These are phyloP conservation scores for Trichomonas gallinae DNA, from an alignment of 208 protist species.

Conservation along the genomic window DNA sequence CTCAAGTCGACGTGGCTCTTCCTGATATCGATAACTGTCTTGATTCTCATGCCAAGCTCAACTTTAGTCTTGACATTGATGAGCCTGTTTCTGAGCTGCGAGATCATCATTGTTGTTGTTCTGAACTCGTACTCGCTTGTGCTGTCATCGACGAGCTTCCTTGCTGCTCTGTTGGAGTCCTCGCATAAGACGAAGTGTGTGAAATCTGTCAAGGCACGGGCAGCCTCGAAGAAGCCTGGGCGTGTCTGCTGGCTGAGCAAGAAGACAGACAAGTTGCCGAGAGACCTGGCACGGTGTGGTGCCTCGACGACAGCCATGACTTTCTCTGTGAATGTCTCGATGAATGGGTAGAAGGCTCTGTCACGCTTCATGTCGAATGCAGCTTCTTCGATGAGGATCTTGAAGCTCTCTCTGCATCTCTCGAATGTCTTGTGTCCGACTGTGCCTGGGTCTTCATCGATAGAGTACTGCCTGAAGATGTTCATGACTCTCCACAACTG, in stretches of 20 bases:
- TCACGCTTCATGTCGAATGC: background rate
- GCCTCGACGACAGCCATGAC: background rate
- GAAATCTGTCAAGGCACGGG: background rate
- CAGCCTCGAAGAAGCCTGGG: background rate
- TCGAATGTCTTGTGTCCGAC: background rate
- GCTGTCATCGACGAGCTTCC: background rate
- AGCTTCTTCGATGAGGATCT: background rate
- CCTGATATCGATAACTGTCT: background rate
- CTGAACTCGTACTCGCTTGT: background rate
- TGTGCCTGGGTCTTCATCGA: background rate
- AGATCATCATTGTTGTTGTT: background rate
- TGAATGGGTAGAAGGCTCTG: background rate
- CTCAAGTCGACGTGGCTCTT: background rate
- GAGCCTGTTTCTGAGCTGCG: background rate
- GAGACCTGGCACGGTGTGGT: background rate
- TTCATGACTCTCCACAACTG: background rate
- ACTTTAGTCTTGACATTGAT: background rate
- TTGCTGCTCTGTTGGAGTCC: background rate
- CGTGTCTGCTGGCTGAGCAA: background rate
- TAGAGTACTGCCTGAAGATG: background rate
- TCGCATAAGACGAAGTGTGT: background rate
- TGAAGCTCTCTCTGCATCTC: background rate
- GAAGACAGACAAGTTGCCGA: background rate
- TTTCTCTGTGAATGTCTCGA: background rate
- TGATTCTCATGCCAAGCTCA: background rate